A percentile compares a stretch with the other conserved stretches of the same genome.
These are phyloP conservation scores for Chaetomidium leptoderma DNA, from an alignment of 495 filamentous ascomycete species.

Conservation along the genomic window DNA sequence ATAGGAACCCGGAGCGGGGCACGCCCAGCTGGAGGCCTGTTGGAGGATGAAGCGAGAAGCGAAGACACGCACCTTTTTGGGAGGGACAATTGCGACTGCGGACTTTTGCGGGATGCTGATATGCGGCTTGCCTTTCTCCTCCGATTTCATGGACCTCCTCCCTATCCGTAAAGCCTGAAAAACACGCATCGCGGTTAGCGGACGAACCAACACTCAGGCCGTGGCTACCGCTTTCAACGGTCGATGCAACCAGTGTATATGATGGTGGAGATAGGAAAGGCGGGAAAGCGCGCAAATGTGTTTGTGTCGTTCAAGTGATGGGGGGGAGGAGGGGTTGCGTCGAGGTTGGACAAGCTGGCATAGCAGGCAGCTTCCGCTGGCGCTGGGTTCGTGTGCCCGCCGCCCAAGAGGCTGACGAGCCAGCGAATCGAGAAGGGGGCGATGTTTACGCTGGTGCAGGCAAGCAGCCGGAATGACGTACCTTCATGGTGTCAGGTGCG, in stretches of 20 bases:
- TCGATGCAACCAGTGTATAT: background rate
- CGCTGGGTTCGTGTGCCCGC: constrained; percentile 10
- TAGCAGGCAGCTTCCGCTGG: constrained; percentile 8
- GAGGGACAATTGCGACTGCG: constrained; percentile 89
- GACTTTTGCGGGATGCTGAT: constrained; percentile 89
- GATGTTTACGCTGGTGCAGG: constrained; percentile 19
- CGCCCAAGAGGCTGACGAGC: background rate
- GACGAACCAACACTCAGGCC: background rate
- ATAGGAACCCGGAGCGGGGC: constrained; percentile 5
- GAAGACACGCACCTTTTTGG: constrained; percentile 75
- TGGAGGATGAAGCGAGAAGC: constrained; percentile 16
- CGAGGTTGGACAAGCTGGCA: constrained; percentile 2
- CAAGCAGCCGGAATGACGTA: constrained; percentile 39
- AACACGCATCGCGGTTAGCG: constrained; percentile 40
- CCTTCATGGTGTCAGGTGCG: constrained; percentile 44
- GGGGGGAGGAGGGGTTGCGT: background rate
- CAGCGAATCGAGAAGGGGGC: constrained; percentile 20
- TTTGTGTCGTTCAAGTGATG: background rate
- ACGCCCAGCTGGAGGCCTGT: constrained; percentile 5
- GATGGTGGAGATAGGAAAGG: background rate
- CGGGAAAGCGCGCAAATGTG: background rate
- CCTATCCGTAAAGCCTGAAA: constrained; percentile 57
- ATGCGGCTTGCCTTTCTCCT: constrained; percentile 72
- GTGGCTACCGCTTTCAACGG: background rate
- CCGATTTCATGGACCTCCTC: constrained; percentile 80